Evolutionary conservation across 2,329 filamentous ascomycete genomes (phyloP).

Genomic region (Aspergillus fumigatiaffinis): DNA sequence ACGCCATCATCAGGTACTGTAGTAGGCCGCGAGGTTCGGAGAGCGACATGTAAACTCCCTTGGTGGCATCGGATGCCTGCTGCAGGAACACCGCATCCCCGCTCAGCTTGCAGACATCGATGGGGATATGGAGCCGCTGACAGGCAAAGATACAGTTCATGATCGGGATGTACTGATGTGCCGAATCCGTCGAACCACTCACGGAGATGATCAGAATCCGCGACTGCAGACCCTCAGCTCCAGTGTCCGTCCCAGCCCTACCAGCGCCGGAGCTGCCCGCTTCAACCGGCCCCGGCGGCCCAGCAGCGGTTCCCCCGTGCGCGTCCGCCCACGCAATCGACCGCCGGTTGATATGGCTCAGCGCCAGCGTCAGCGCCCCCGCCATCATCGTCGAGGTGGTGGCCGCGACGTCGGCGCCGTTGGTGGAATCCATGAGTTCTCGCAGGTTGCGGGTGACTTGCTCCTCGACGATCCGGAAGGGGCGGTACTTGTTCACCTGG

Average conservation of each 20-base stretch:
- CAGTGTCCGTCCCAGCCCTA: conserved; percentile 20
- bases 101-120: conserved; percentile 84
- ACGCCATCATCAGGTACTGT: conserved; percentile 92
- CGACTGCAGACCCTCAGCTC: conserved; percentile 56
- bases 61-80: conserved; percentile 75
- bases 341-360: conserved; percentile 86
- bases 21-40: conserved; percentile 67
- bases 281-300: conserved; percentile 30
- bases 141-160: conserved; percentile 99
- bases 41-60: conserved; percentile 65
- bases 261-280: conserved; percentile 23
- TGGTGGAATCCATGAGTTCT: conserved; percentile 67
- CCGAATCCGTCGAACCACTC: conserved; percentile 80
- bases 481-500: conserved; percentile 84
- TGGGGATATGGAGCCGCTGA: conserved; percentile 78
- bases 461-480: conserved; percentile 82
- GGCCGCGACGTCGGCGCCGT: conserved; percentile 52
- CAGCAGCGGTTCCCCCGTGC: conserved; percentile 43
- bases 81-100: conserved; percentile 89
- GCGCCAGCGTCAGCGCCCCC: conserved; percentile 82
- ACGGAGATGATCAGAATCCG: conserved; percentile 89
- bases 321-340: conserved; percentile 61
- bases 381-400: conserved; percentile 82
- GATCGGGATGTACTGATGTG: conserved; percentile 90
- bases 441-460: conserved; percentile 72